A percentile compares a stretch with the other conserved stretches of the same genome.
Evolutionary conservation across 495 filamentous ascomycete genomes (phyloP).

Genomic region (Annulohypoxylon nitens): DNA sequence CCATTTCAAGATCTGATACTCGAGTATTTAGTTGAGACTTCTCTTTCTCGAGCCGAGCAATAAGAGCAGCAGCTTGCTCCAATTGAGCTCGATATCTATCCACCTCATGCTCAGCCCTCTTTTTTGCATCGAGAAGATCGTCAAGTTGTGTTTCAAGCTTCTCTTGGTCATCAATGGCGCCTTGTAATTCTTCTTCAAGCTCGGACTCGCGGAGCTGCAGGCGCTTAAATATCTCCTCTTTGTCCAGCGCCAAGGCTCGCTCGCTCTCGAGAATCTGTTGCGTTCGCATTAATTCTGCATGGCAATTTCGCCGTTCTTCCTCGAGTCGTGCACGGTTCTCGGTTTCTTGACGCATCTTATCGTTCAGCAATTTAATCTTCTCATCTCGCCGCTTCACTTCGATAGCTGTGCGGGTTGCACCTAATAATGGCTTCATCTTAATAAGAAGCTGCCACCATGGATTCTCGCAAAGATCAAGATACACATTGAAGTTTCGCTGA

Average conservation of each 20-base stretch:
- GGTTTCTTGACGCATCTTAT: conserved; percentile 82
- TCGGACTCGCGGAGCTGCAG: conserved; percentile 91
- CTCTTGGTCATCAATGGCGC: conserved; percentile 95
- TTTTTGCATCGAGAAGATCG: conserved; percentile 88
- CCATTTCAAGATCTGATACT: conserved; percentile 74
- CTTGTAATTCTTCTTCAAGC: conserved; percentile 89
- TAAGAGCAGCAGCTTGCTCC: conserved; percentile 91
- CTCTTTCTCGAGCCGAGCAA: conserved; percentile 83
- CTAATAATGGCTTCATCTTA: conserved; percentile 94
- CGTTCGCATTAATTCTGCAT: conserved; percentile 87
- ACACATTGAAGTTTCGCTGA: conserved; percentile 90
- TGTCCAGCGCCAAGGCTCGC: conserved; percentile 92
- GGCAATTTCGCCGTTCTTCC: conserved; percentile 89
- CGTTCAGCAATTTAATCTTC: conserved; percentile 86
- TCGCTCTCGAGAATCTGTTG: conserved; percentile 96
- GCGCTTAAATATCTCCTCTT: conserved; percentile 97
- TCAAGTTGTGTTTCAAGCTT: conserved; percentile 93
- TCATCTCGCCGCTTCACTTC: conserved; percentile 96
- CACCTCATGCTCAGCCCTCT: conserved; percentile 86
- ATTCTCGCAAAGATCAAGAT: conserved; percentile 86
- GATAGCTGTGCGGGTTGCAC: conserved; percentile 87
- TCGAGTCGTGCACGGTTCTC: conserved; percentile 84
- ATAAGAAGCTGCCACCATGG: conserved; percentile 98
- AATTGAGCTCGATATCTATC: conserved; percentile 83
- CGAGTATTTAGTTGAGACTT: conserved; percentile 79